These are phyloP conservation scores for Acer yangbiense DNA, from an alignment of 345 rosid genomes.

Conservation along the genomic window DNA sequence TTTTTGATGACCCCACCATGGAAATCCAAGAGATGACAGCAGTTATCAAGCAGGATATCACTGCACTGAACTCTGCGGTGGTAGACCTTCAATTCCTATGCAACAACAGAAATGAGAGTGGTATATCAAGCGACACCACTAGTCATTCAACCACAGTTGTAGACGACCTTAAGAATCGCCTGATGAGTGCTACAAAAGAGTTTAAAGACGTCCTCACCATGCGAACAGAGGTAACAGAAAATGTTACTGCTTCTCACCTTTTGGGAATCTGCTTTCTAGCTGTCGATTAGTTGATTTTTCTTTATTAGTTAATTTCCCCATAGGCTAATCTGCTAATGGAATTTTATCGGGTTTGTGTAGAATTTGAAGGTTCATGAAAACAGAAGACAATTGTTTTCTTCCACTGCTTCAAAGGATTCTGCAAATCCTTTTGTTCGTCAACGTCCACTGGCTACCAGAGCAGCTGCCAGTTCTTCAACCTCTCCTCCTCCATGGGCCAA, in stretches of 20 bases:
- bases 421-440: slow-evolving; percentile 67
- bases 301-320: not conserved
- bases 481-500: slow-evolving; percentile 67
- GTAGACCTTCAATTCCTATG: slow-evolving; percentile 61
- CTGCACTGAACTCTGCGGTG: slow-evolving; percentile 66
- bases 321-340: not conserved
- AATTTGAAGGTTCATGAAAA: slow-evolving; percentile 63
- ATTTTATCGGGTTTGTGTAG: slow-evolving; percentile 26
- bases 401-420: slow-evolving; percentile 48
- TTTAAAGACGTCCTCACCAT: slow-evolving; percentile 66
- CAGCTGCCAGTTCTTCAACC: slow-evolving; percentile 41
- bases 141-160: slow-evolving; percentile 67
- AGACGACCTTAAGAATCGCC: slow-evolving; percentile 60
- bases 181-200: slow-evolving; percentile 70
- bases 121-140: slow-evolving; percentile 59
- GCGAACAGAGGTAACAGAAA: slow-evolving; percentile 54
- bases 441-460: slow-evolving; percentile 53
- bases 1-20: slow-evolving; percentile 66
- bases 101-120: slow-evolving; percentile 51
- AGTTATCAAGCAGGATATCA: slow-evolving; percentile 66
- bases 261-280: not conserved
- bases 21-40: slow-evolving; percentile 70
- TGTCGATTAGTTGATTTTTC: not conserved
- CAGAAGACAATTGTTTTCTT: slow-evolving; percentile 63
- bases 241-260: not conserved